phyloP scores from a whole-genome alignment of 495 filamentous ascomycete species.

The Penicillium daleae region DNA sequence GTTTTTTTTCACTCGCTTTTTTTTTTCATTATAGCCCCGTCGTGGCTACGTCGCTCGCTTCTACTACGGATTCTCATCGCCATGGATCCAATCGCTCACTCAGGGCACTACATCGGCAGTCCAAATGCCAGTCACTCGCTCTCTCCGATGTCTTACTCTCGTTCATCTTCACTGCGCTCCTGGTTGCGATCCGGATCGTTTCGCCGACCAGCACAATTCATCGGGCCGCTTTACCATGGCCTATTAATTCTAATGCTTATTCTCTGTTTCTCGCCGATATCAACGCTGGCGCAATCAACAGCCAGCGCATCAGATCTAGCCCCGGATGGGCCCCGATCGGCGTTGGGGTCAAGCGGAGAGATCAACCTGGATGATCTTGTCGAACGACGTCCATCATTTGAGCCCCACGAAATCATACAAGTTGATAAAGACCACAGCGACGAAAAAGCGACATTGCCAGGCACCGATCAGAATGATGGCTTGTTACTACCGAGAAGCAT shows the following conservation, averaged over 20 bases:
- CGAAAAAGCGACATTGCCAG: neutral
- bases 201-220: conserved; percentile 10
- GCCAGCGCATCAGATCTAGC: conserved; percentile 7
- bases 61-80: conserved; percentile 10
- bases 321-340: conserved; percentile 18
- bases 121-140: conserved; percentile 9
- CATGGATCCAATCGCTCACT: conserved; percentile 12
- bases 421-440: neutral
- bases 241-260: conserved; percentile 33
- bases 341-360: conserved; percentile 24
- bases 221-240: conserved; percentile 14
- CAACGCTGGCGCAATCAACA: conserved; percentile 18
- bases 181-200: conserved; percentile 12
- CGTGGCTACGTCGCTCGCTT: conserved; percentile 27
- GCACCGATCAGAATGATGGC: neutral
- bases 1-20: conserved; percentile 12
- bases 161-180: conserved; percentile 17
- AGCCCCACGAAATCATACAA: neutral
- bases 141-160: conserved; percentile 16
- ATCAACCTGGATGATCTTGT: conserved; percentile 25
- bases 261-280: conserved; percentile 22
- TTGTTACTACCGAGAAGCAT: conserved; percentile 6
- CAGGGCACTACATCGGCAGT: conserved; percentile 7
- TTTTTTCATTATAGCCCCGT: conserved; percentile 18
- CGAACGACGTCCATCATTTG: conserved; percentile 17